Percentiles rank a stretch among this genome's conserved stretches.
Conservation (phyloP, 306 rosid genomes). For the Ceratonia siliqua region DNA sequence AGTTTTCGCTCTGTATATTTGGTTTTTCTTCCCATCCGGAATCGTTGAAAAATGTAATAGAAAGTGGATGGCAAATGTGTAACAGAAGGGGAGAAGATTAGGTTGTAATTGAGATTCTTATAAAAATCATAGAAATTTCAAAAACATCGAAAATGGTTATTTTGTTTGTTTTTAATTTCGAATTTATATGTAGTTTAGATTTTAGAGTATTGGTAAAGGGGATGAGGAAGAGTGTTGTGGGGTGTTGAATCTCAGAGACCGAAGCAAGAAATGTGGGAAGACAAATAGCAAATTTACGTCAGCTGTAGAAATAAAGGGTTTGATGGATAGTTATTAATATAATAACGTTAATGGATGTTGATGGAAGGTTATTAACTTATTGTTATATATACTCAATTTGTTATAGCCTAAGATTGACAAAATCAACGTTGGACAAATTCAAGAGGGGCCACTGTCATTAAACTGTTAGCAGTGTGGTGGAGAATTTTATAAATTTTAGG, state of each 20-base stretch:
- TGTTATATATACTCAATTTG: background rate
- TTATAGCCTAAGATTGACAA: background rate
- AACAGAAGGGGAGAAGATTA: background rate
- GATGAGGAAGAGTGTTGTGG: too few species aligned
- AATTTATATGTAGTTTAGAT: too few species aligned
- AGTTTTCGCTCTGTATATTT: background rate
- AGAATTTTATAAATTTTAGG: too few species aligned
- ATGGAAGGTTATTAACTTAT: background rate
- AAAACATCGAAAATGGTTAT: background rate
- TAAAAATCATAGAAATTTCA: background rate
- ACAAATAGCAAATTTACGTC: too few species aligned
- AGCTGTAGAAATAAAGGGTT: background rate
- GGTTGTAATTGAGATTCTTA: background rate
- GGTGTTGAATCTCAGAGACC: too few species aligned
- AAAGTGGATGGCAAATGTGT: background rate
- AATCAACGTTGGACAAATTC: background rate
- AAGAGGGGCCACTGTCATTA: too few species aligned
- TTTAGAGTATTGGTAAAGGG: too few species aligned
- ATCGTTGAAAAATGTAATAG: background rate
- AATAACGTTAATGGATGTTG: background rate
- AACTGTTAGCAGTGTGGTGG: too few species aligned
- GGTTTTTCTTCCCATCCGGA: background rate
- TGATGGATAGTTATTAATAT: background rate
- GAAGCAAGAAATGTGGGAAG: too few species aligned
- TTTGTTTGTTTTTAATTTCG: too few species aligned